These are phyloP conservation scores for Penicillium sp. DNA, from an alignment of 2,329 filamentous ascomycete genomes.

Conservation along the genomic window DNA sequence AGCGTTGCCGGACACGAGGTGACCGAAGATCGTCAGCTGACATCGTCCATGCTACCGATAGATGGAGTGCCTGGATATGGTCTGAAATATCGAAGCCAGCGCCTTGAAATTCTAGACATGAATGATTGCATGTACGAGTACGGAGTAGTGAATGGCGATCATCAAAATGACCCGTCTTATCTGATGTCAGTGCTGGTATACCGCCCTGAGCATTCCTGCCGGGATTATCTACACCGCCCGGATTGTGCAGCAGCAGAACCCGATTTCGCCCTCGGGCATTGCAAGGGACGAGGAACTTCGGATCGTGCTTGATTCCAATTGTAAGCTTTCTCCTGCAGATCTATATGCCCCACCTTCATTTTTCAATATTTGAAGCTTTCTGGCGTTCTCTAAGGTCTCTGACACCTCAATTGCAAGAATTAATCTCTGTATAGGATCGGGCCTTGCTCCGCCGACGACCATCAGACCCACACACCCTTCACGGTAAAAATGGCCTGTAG, in stretches of 20 bases:
- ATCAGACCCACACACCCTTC: slow-evolving; percentile 11
- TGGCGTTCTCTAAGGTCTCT: background rate
- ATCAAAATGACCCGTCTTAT: no score
- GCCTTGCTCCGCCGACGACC: slow-evolving; percentile 18
- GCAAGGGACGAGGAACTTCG: slow-evolving; percentile 22
- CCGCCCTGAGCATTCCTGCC: slow-evolving; percentile 4
- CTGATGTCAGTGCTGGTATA: background rate
- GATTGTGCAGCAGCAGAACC: slow-evolving; percentile 11
- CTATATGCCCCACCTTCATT: background rate
- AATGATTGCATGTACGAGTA: background rate
- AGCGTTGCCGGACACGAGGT: slow-evolving; percentile 6
- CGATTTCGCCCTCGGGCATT: slow-evolving; percentile 22
- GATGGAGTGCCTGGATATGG: background rate
- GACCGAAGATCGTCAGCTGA: background rate
- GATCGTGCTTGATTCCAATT: slow-evolving; percentile 21
- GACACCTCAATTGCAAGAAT: slow-evolving; percentile 7
- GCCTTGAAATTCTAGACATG: background rate
- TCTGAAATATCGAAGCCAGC: background rate
- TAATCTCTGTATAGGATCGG: slow-evolving; percentile 19
- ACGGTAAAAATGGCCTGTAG: slow-evolving; percentile 24
- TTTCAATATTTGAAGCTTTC: background rate
- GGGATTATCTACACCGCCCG: slow-evolving; percentile 14
- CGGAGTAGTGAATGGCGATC: no score
- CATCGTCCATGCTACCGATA: background rate
- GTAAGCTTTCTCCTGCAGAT: slow-evolving; percentile 13